phyloP scores from a whole-genome alignment of 2,329 filamentous ascomycete species.

The Fusarium ambrosium region DNA sequence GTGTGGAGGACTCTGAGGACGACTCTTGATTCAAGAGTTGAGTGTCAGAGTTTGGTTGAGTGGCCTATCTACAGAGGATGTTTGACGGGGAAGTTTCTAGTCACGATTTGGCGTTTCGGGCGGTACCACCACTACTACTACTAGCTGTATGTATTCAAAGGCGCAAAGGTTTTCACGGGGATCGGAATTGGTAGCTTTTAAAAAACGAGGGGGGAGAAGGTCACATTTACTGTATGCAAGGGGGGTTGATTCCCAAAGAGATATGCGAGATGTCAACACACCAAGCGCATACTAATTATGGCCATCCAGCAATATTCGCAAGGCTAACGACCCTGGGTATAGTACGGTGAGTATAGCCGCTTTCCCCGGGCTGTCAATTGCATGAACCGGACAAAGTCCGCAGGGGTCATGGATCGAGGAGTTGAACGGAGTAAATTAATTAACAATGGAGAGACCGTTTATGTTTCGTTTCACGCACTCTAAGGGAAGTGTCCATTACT shows the following conservation, averaged over 20 bases:
- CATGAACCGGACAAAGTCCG: slow-evolving; percentile 21
- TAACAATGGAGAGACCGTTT: background rate
- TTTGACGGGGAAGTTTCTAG: slow-evolving; percentile 8
- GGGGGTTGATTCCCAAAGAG: background rate
- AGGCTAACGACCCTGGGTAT: slow-evolving; percentile 22
- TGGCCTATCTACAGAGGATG: background rate
- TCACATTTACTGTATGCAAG: background rate
- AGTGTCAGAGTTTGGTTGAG: background rate
- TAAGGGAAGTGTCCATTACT: background rate
- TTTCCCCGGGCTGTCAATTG: slow-evolving; percentile 8
- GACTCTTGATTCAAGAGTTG: background rate
- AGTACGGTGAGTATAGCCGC: slow-evolving; percentile 28
- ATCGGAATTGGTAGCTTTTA: slow-evolving; percentile 3
- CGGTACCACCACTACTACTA: slow-evolving; percentile 5
- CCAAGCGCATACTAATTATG: background rate
- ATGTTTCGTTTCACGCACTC: slow-evolving; percentile 37
- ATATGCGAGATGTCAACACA: slow-evolving; percentile 4
- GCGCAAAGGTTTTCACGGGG: slow-evolving; percentile 21
- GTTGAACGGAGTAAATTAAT: background rate
- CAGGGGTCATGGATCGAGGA: background rate
- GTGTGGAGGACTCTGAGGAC: background rate
- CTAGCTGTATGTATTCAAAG: slow-evolving; percentile 23
- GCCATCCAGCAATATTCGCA: background rate
- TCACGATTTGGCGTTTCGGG: slow-evolving; percentile 32
- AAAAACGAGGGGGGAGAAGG: slow-evolving; percentile 11